Evolutionary conservation across 441 rosid species (phyloP), one percentile per base, ranked within the genome.

Genomic region (Jatropha podagrica): DNA sequence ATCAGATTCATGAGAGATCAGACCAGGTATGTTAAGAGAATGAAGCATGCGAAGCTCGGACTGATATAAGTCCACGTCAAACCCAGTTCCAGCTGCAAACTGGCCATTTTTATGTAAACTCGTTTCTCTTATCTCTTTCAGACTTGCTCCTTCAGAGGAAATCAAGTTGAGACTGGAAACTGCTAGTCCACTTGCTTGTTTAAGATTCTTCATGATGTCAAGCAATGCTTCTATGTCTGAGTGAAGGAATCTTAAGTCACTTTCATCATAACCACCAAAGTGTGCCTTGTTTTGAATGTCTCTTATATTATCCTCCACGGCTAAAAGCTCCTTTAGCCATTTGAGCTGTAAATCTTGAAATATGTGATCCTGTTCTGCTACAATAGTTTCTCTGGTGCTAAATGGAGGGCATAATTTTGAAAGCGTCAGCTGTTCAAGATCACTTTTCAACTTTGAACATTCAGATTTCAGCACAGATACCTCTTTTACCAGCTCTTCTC

Each of bases 21-120:
- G 81, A 75, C 88, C 91, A 77, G 97, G 89, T 81, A 87, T 76
- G 40, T 88, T 86, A 62, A 89, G 88, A 80, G 84, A 85, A 51
- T 85, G 94, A 88, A 93, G 89, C 84, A 90, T 85, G 82, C 91
- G 91, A 71, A 85, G 60, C 61, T 96, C 96, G 32, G 97, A 91
- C 76, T 90, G 97, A 84, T 86, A 89, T 49, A 88, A 83, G 68
- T 89, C 98, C 78, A 88, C 78, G 69, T 86, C 94, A 64, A 86
- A 80, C 77, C 89, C 92, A 75, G 83, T 76, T 73, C 81, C 91
- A 0, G 82, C 74, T 51, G 77, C 82, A 76, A 80, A 83, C 77
- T 82, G 83, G 72, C 86, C 86, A 68, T 82, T 78, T 79, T 89
- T 87, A 68, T 68, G 73, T 74, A 76, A 41, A 82, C 76, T 78